A percentile compares a stretch with the other conserved stretches of the same genome.
phyloP scores from a whole-genome alignment of 176 grass and related monocot species.

The Stipa capillata region DNA sequence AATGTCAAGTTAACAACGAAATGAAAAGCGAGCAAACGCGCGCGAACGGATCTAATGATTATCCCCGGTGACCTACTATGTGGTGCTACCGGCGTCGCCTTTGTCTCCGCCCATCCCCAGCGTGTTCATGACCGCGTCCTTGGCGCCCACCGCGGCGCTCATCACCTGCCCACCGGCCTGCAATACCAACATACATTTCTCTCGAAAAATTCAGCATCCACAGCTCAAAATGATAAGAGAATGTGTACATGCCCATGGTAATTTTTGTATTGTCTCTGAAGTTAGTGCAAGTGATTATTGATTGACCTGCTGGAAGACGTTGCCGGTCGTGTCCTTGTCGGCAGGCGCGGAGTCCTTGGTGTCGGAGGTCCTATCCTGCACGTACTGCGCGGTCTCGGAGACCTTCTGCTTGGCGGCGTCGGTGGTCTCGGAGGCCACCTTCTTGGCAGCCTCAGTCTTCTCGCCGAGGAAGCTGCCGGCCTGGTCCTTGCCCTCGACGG shows the following conservation, averaged over 20 bases:
- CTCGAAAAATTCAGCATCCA: background rate
- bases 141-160: conserved; percentile 47
- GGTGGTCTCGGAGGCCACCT: conserved; percentile 19
- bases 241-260: background rate
- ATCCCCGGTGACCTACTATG: conserved; percentile 21
- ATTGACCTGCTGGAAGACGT: conserved; percentile 50
- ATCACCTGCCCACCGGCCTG: conserved; percentile 55
- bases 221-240: background rate
- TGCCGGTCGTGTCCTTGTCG: conserved; percentile 45
- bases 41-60: no score
- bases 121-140: conserved; percentile 55
- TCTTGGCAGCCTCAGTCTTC: conserved; percentile 36
- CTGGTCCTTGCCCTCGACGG: conserved; percentile 19
- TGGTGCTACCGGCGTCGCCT: background rate
- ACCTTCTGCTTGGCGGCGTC: conserved; percentile 15
- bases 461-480: conserved; percentile 14
- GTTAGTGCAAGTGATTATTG: background rate
- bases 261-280: background rate
- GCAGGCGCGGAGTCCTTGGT: conserved; percentile 26
- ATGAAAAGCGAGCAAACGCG: background rate
- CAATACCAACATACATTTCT: background rate
- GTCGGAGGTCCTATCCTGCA: conserved; percentile 4
- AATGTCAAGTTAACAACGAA: background rate
- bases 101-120: conserved; percentile 47
- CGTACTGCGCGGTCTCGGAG: background rate